Percentiles rank a stretch among this genome's conserved stretches.
Evolutionary conservation across 2,329 filamentous ascomycete species (phyloP).

Genomic region (Hypoxylon sp.): DNA sequence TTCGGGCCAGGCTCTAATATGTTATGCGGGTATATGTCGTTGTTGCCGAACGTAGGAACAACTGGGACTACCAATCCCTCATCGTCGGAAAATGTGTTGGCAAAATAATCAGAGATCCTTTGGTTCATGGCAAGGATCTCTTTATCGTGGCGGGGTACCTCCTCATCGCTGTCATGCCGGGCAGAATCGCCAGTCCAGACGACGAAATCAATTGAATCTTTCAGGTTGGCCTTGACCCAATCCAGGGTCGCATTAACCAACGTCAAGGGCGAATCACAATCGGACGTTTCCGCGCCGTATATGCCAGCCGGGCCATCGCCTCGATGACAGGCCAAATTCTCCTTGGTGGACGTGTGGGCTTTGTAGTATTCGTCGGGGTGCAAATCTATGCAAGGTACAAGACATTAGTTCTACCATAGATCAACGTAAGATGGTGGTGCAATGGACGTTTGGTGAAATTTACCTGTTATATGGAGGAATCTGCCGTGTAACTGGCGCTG

Average conservation of each 20-base stretch:
- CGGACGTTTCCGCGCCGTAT: conserved; percentile 85
- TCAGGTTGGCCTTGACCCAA: conserved; percentile 83
- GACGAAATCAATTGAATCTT: conserved; percentile 85
- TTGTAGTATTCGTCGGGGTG: conserved; percentile 93
- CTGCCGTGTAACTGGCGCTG: conserved; percentile 69
- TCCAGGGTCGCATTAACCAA: conserved; percentile 88
- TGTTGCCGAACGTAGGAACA: conserved; percentile 93
- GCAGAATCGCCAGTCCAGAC: conserved; percentile 93
- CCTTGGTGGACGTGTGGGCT: conserved; percentile 74
- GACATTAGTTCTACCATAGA: conserved; percentile 27
- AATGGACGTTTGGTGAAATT: conserved; percentile 1
- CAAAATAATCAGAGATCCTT: conserved; percentile 78
- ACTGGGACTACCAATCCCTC: conserved; percentile 77
- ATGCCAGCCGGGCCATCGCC: conserved; percentile 78
- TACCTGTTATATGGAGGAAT: conserved; percentile 90
- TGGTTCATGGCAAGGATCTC: conserved; percentile 84
- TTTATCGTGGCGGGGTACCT: conserved; percentile 74
- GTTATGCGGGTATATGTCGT: conserved; percentile 97
- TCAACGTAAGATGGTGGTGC: conserved; percentile 30
- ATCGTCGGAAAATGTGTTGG: conserved; percentile 72
- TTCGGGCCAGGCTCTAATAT: conserved; percentile 89
- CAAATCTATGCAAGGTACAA: conserved; percentile 68
- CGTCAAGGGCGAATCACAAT: conserved; percentile 84
- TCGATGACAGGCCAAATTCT: conserved; percentile 78
- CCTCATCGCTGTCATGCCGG: conserved; percentile 87